These are phyloP conservation scores for Smallanthus sonchifolius DNA, from an alignment of 129 eudicot genomes.

Conservation along the genomic window DNA sequence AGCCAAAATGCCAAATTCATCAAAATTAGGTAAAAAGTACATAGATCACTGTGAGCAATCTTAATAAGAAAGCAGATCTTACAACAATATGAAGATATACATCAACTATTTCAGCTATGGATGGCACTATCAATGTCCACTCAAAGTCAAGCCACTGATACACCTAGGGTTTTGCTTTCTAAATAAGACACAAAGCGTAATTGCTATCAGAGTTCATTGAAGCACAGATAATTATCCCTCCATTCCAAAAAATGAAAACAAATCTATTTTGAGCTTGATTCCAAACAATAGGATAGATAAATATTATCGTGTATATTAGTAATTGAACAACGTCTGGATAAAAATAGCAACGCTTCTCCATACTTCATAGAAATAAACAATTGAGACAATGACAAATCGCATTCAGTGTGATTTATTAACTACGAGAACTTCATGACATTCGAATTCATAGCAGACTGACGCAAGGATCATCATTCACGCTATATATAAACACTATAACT, in stretches of 20 bases:
- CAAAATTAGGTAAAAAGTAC: neutral
- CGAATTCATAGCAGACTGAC: neutral
- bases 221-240: neutral
- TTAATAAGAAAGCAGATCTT: slow-evolving; percentile 9
- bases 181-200: neutral
- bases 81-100: neutral
- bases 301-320: neutral
- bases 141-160: slow-evolving; percentile 3
- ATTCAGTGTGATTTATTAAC: neutral
- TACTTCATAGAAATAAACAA: neutral
- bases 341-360: neutral
- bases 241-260: neutral
- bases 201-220: neutral
- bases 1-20: neutral
- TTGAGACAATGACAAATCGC: neutral
- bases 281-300: neutral
- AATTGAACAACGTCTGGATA: neutral
- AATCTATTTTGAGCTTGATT: neutral
- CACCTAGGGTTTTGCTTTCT: slow-evolving; percentile 1
- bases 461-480: neutral
- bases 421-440: neutral
- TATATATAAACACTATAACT: slow-evolving; percentile 13
- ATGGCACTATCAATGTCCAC: neutral
- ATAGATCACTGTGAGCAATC: neutral
- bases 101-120: neutral